Evolutionary conservation across 495 filamentous ascomycete species (phyloP), one percentile per base, ranked within the genome.

Genomic region (Neurospora sp.): DNA sequence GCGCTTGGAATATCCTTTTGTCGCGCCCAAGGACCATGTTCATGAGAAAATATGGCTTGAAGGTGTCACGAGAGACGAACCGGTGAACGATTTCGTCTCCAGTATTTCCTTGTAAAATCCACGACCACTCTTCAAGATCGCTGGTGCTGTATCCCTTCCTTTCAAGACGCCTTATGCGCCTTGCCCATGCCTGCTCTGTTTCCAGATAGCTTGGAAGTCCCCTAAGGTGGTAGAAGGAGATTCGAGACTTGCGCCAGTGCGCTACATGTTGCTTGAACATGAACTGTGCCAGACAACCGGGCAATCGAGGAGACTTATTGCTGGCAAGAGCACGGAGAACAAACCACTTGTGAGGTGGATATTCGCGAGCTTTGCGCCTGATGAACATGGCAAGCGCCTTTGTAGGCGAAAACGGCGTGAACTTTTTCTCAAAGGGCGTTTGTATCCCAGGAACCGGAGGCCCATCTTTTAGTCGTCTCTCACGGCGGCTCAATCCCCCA

Each of bases 11-110:
- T 38, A 84, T 75, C 5, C 37, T 74, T 71, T 78, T 78, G 20
- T 82, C 77, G 31, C 72, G 76, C 38, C 78, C 78, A 14, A 82
- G 41, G 10, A 86, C 72, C 27, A 83, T 35, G 4, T 71, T 68
- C n/a, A 82, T 59, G 4, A 86, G 68, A 48, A 85, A 86, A 4
- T 79, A 70, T 16, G 84, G 84, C 45, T 79, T 85, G n/a, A 73
- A 76, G 16, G 42, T 70, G 27, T 77, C 73, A 70, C 78, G 78
- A 8, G 74, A 75, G 68, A 81, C 40, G 40, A 85, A 78, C 12
- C 83, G 78, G 59, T 79, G 70, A 27, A 83, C 70, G 37, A 78
- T 77, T 53, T 53, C 45, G 68, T 84, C 83, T 35, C 78, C 76
- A 39, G 77, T 73, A 27, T 78, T 71, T 0, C 78, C 80, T 1